Evolutionary conservation across 768 basidiomycete species (phyloP).

Genomic region (Rossbeevera mucosa): DNA sequence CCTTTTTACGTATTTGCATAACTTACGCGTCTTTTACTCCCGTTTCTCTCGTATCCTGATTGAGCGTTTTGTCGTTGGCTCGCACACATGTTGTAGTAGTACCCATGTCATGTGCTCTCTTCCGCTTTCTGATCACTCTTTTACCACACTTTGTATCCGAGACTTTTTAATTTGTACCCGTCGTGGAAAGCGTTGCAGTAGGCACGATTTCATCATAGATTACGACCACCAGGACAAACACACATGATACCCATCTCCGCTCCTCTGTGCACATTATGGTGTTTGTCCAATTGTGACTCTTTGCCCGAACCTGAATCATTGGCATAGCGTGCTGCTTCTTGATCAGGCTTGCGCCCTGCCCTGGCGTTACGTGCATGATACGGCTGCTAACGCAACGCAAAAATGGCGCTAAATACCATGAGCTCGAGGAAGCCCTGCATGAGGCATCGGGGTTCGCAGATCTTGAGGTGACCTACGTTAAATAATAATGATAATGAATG

Average conservation of each 20-base stretch:
- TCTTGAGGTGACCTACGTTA: background rate
- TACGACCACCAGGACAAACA: background rate
- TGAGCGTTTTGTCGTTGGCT: constrained; percentile 1
- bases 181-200: background rate
- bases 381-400: background rate
- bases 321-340: background rate
- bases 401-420: background rate
- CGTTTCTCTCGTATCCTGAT: background rate
- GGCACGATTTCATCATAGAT: constrained; percentile 4
- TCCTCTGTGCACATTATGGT: background rate
- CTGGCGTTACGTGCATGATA: background rate
- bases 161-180: background rate
- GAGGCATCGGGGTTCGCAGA: constrained; percentile 1
- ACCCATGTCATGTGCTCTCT: constrained; percentile 19
- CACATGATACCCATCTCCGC: background rate
- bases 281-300: background rate
- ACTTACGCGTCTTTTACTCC: constrained; percentile 20
- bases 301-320: background rate
- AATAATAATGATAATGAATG: background rate
- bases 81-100: constrained; percentile 26
- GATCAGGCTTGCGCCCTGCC: background rate
- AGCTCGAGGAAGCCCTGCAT: constrained; percentile 6
- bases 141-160: background rate
- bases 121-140: background rate
- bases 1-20: constrained; percentile 11